Conservation (phyloP, 169 alveolate species). For the Pseudocohnilembus persalinus region DNA sequence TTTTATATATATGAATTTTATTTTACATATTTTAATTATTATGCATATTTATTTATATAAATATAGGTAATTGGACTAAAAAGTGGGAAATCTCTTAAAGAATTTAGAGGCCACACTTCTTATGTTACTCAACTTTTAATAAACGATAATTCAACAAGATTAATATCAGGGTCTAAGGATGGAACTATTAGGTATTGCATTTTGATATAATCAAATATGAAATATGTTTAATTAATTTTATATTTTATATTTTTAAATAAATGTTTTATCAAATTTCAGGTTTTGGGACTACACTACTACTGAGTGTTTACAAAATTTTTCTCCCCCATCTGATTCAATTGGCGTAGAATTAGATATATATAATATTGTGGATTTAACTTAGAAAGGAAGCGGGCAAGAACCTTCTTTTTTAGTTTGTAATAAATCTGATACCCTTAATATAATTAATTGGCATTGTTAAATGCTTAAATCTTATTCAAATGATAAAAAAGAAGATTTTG, state of each 20-base stretch:
- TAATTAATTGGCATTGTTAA: background rate
- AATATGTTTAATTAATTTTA: no score
- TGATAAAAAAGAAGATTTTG: conserved; percentile 21
- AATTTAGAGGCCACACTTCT: conserved; percentile 16
- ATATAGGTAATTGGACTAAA: conserved; percentile 17
- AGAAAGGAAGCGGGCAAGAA: background rate
- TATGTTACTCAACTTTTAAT: background rate
- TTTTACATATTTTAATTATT: no score
- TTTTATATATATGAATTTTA: no score
- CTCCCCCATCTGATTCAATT: background rate
- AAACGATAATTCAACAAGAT: background rate
- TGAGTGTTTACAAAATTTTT: background rate
- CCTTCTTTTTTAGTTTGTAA: background rate
- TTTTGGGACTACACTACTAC: background rate
- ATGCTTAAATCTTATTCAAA: background rate
- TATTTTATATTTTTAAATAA: no score
- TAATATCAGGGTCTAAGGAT: background rate
- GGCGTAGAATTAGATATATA: background rate
- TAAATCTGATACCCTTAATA: background rate
- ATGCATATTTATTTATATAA: no score
- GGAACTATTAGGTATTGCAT: background rate
- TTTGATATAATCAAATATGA: background rate
- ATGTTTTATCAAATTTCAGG: no score
- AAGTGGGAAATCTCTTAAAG: conserved; percentile 12
- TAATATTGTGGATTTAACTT: no score